Base-by-base conservation (phyloP, 2,329 filamentous ascomycete genomes). In the Botrytis medusae region DNA sequence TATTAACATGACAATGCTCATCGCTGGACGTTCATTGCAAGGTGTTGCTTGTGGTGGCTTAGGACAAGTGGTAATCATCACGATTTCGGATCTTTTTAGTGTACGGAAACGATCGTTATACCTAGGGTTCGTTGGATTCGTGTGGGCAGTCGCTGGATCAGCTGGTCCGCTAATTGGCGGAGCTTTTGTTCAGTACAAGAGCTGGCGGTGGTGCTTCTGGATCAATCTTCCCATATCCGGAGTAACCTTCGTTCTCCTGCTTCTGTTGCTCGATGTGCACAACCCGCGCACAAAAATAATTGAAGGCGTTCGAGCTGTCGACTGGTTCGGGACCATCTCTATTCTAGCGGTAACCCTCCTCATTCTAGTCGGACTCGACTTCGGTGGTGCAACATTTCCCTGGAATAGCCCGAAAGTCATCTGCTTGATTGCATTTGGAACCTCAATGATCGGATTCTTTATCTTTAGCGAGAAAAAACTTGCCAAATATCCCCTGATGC, bases 281-380 rank as follows among this genome's bases (percentile, higher is more conserved):
- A 90, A 88, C 2, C 90, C 91, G 54, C 85, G 85, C 83, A 88
- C 79, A 1, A 85, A 88, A 0, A 79, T 92, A 4, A 79, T 83
- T 46, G 82, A 87, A 54, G 91, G 91, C 0, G 81, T 93, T 14
- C 87, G 86, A 74, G 88, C 88, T 0, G 83, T 89, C 34, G 87
- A 89, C 77, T 89, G 87, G 87, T 76, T 84, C 20, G 92, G 92
- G 0, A 89, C 87, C 0, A 62, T 91, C 20, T 75, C 73, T 40
- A 89, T 97, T 80, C 87, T 95, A 40, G 92, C 90, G 60, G 92
- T 91, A 29, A 94, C 92, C 0, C 85, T 96, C 48, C 94, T 97
- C 91, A 85, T 97, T 77, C 88, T 97, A 5, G 89, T 97, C 62
- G 94, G 93, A 1, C 87, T 97, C 12, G 91, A 97, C 78, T 93